Base-by-base conservation (phyloP, 768 basidiomycete genomes). In the Coprinellus aureogranulatus region DNA sequence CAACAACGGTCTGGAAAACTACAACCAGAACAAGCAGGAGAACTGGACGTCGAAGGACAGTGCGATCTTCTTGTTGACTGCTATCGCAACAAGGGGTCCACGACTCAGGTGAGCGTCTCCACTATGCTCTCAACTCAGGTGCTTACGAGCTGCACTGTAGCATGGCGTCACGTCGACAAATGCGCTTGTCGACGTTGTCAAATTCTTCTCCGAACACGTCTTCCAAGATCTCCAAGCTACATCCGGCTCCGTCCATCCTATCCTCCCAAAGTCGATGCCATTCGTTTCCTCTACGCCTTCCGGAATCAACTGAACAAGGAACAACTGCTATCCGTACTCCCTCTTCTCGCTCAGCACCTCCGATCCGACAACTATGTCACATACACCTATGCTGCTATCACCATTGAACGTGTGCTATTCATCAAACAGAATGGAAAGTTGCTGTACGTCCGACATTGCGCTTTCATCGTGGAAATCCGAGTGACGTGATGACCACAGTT, bases 151-250 rank as follows among this genome's bases (percentile, higher is more conserved):
- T 54, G 18, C 54, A 51, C 39, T 45, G 25, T 58, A 92, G 88
- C 92, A 90, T 59, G 96, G 96, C 45, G 95, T 98, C 31, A 98
- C 95, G 1, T 90, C 92, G 18, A 91, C 89, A 34, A 99, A 98
- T 66, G 81, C 88, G 1, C 82, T 95, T 53, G 89, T 98, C 30
- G 91, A 98, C 68, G 89, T 98, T 30, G 90, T 99, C 66, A 84
- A 92, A 64, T 98, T 97, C 77, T 99, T 98, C 76, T 90, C 90
- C 16, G 87, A 94, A 22, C 85, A 97, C 65, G 89, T 98, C 14
- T 92, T 87, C 68, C 80, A 87, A 60, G 97, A 99, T 71, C 75
- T 98, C 40, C 88, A 81, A 62, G 88, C 91, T 2, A 75, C 75
- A 1, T 75, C 81, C 4, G 85, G 86, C 3, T 73, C 77, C 14